Evolutionary conservation across 1,284 basidiomycete genomes (phyloP).

Genomic region (Sanghuangporus baumii): DNA sequence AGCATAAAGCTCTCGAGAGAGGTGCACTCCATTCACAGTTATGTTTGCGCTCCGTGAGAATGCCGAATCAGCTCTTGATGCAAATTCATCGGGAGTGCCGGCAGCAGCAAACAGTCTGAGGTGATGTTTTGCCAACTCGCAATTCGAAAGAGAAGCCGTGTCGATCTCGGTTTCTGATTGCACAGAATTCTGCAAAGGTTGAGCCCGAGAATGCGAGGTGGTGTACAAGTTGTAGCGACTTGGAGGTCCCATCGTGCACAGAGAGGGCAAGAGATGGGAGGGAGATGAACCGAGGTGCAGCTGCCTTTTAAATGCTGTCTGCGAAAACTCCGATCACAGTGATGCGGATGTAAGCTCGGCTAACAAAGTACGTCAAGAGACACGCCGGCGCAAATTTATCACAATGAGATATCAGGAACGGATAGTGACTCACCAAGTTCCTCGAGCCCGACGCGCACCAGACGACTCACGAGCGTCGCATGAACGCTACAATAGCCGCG

Average conservation of each 20-base stretch:
- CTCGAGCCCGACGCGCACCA: too few relatives aligned
- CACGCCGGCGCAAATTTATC: not conserved
- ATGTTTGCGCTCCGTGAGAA: constrained; percentile 11
- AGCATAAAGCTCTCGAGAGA: constrained; percentile 12
- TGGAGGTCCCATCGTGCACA: constrained; percentile 10
- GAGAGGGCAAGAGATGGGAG: not conserved
- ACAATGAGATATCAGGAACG: not conserved
- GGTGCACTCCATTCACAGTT: constrained; percentile 13
- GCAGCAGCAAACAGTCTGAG: constrained; percentile 6
- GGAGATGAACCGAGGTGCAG: not conserved
- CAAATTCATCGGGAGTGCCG: constrained; percentile 2
- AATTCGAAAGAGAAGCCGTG: constrained; percentile 6
- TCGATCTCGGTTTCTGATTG: not conserved
- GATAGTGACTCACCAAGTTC: not conserved
- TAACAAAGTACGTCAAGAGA: not conserved
- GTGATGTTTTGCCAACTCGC: constrained; percentile 14
- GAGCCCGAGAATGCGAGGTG: not conserved
- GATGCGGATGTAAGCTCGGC: not conserved
- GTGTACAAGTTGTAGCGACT: constrained; percentile 5
- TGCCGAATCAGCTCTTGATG: not conserved
- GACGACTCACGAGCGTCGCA: not conserved
- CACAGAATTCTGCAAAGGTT: not conserved
- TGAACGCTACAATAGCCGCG: not conserved
- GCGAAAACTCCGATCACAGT: not conserved
- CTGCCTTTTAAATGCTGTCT: not conserved